Conservation (phyloP, 2,329 filamentous ascomycete genomes). For the Nemania sp. region DNA sequence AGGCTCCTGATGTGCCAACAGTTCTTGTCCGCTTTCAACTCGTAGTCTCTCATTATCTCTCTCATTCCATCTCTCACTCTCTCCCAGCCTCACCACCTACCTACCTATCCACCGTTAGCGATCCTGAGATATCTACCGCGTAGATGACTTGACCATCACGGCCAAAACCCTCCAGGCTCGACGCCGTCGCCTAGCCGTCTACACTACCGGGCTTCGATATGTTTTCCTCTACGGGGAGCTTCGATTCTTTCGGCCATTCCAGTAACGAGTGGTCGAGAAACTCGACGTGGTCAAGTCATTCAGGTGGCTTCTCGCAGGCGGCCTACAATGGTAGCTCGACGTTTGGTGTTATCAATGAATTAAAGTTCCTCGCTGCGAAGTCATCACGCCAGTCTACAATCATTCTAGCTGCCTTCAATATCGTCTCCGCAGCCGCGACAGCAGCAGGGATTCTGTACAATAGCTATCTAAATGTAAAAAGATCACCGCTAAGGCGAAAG, state of each 20-base stretch:
- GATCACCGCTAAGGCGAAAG: slow-evolving; percentile 53
- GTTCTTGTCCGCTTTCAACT: slow-evolving; percentile 45
- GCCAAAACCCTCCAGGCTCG: slow-evolving; percentile 44
- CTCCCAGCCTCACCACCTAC: slow-evolving; percentile 34
- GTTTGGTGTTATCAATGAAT: slow-evolving; percentile 61
- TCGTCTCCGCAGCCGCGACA: slow-evolving; percentile 67
- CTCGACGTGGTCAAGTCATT: slow-evolving; percentile 43
- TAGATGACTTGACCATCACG: slow-evolving; percentile 61
- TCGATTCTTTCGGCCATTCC: slow-evolving; percentile 44
- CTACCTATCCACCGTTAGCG: slow-evolving; percentile 47
- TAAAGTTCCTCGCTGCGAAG: slow-evolving; percentile 65
- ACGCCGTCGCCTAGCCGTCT: slow-evolving; percentile 49
- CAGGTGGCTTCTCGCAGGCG: slow-evolving; percentile 47
- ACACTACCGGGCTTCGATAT: slow-evolving; percentile 42
- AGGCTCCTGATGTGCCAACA: slow-evolving; percentile 49
- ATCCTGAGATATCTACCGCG: slow-evolving; percentile 50
- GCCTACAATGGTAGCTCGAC: slow-evolving; percentile 56
- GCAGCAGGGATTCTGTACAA: slow-evolving; percentile 69
- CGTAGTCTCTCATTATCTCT: slow-evolving; percentile 46
- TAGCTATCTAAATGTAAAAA: slow-evolving; percentile 61
- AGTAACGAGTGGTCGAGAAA: slow-evolving; percentile 46
- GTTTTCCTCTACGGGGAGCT: slow-evolving; percentile 39
- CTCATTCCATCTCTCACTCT: slow-evolving; percentile 38
- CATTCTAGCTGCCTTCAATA: slow-evolving; percentile 71
- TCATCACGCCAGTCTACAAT: slow-evolving; percentile 72